These are phyloP conservation scores for Pontederia crassipes DNA, from an alignment of 176 grass and related monocot species.

Conservation along the genomic window DNA sequence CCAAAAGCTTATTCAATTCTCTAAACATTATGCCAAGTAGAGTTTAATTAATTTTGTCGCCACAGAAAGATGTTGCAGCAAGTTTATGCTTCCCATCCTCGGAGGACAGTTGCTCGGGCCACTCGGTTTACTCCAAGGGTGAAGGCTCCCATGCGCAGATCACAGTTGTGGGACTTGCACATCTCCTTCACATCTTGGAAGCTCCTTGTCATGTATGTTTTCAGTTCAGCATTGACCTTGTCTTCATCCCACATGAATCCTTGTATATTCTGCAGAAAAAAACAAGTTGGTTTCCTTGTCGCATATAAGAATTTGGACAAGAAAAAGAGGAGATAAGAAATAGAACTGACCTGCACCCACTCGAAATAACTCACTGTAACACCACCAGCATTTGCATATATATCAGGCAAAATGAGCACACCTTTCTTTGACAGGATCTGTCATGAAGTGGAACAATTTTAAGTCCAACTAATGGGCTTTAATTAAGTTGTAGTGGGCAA, in stretches of 20 bases:
- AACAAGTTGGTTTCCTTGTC: not conserved
- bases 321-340: not conserved
- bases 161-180: conserved; percentile 69
- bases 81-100: conserved; percentile 72
- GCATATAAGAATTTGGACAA: not conserved
- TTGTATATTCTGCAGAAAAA: conserved; percentile 67
- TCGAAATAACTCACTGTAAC: conserved; percentile 97
- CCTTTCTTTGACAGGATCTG: conserved; percentile 96
- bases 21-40: not conserved
- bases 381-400: conserved; percentile 66
- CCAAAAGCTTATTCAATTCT: not conserved
- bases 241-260: conserved; percentile 97
- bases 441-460: not conserved
- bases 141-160: conserved; percentile 96
- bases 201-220: conserved; percentile 64
- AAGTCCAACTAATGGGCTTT: not conserved
- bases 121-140: conserved; percentile 92
- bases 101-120: conserved; percentile 69
- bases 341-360: conserved; percentile 67
- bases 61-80: not conserved
- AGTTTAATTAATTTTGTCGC: not conserved
- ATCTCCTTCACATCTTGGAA: conserved; percentile 72
- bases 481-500: not conserved
- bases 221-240: conserved; percentile 79
- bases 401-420: conserved; percentile 82